Evolutionary conservation across 2,329 filamentous ascomycete species (phyloP).

Genomic region (Fusarium musae): DNA sequence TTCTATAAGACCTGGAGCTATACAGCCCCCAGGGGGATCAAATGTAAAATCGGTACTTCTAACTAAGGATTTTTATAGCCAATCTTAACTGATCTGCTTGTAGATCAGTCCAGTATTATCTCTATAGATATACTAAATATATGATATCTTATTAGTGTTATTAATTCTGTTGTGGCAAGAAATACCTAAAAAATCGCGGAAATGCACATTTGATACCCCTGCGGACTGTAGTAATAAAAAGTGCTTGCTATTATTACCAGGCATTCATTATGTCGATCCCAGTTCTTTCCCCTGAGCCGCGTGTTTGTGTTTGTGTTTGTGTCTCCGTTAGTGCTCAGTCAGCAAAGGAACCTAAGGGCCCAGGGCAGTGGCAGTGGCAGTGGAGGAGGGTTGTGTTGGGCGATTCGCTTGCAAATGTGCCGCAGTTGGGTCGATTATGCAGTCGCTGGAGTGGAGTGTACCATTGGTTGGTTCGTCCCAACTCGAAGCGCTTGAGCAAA

Average conservation of each 20-base stretch:
- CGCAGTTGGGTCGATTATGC: constrained; percentile 10
- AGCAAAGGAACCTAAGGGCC: background rate
- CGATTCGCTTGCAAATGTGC: constrained; percentile 8
- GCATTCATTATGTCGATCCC: background rate
- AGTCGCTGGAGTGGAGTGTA: background rate
- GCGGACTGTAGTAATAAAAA: background rate
- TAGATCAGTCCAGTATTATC: too few species aligned
- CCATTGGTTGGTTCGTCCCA: constrained; percentile 12
- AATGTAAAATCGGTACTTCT: too few species aligned
- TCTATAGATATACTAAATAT: too few species aligned
- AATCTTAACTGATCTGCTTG: too few species aligned
- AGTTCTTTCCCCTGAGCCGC: background rate
- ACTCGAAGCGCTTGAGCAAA: background rate
- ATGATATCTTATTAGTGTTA: too few species aligned
- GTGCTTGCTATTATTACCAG: background rate
- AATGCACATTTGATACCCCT: too few species aligned
- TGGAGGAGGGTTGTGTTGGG: background rate
- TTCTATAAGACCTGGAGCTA: background rate
- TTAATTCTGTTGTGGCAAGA: too few species aligned
- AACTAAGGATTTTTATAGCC: too few species aligned
- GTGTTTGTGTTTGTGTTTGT: background rate
- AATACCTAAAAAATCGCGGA: too few species aligned
- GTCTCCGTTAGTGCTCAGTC: constrained; percentile 1
- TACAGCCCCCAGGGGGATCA: too few species aligned
- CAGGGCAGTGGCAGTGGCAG: background rate